Conservation (phyloP, 768 basidiomycete genomes). For the Rhizopogon roseolus region DNA sequence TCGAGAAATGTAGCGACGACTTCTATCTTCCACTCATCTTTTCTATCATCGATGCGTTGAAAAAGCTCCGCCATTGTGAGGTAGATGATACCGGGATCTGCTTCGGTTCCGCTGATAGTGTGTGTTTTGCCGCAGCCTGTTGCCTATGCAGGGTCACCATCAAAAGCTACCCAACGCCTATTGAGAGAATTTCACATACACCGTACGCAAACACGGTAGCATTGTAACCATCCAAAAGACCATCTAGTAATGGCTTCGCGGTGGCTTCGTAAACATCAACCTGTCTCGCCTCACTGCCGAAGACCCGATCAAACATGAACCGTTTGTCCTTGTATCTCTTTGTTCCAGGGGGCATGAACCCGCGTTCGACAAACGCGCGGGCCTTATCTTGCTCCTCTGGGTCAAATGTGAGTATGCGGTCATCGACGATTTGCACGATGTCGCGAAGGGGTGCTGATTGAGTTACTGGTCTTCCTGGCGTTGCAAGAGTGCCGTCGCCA, state of each 20-base stretch:
- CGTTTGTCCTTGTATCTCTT: slow-evolving; percentile 95
- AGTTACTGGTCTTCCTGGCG: slow-evolving; percentile 48
- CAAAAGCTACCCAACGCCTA: slow-evolving; percentile 1
- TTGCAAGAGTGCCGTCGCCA: slow-evolving; percentile 82
- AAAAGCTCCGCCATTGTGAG: slow-evolving; percentile 97
- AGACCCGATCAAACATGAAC: slow-evolving; percentile 96
- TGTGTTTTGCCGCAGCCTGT: slow-evolving; percentile 99
- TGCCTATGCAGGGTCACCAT: slow-evolving; percentile 50
- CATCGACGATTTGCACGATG: slow-evolving; percentile 87
- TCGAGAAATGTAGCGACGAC: slow-evolving; percentile 95
- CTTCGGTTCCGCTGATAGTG: slow-evolving; percentile 90
- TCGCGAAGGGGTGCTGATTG: slow-evolving; percentile 61
- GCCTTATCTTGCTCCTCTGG: slow-evolving; percentile 86
- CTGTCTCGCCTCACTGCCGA: slow-evolving; percentile 76
- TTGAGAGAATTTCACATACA: slow-evolving; percentile 43
- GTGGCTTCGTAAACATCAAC: slow-evolving; percentile 86
- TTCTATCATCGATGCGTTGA: slow-evolving; percentile 83
- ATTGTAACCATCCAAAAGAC: slow-evolving; percentile 91
- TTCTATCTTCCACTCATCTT: slow-evolving; percentile 80
- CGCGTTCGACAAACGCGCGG: slow-evolving; percentile 76
- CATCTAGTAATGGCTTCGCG: slow-evolving; percentile 76
- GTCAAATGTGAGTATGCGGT: slow-evolving; percentile 94
- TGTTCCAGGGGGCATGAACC: slow-evolving; percentile 80
- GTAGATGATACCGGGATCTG: slow-evolving; percentile 91
- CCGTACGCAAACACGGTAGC: slow-evolving; percentile 99